Conservation (phyloP, 768 basidiomycete species). For the Auriscalpium vulgare region DNA sequence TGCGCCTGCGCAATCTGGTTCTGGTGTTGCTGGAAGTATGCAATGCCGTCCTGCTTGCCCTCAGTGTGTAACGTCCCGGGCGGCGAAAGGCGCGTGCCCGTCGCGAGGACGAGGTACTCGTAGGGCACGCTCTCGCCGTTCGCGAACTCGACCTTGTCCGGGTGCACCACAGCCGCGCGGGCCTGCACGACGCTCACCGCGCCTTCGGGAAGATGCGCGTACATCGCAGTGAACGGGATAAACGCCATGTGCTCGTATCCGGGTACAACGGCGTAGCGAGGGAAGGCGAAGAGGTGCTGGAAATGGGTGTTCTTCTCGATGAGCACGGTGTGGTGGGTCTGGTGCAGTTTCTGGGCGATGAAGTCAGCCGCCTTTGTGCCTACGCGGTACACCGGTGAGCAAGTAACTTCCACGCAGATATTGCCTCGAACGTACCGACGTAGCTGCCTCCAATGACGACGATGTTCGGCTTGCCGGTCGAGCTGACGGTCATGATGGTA, state of each 20-base stretch:
- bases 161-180: slow-evolving; percentile 14
- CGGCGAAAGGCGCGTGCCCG: slow-evolving; percentile 20
- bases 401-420: not conserved
- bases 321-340: slow-evolving; percentile 23
- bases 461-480: slow-evolving; percentile 19
- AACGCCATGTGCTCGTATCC: slow-evolving; percentile 23
- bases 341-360: slow-evolving; percentile 15
- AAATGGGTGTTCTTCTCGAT: slow-evolving; percentile 30
- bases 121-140: slow-evolving; percentile 21
- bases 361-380: slow-evolving; percentile 19
- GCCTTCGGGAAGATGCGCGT: slow-evolving; percentile 16
- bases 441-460: slow-evolving; percentile 29
- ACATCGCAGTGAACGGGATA: slow-evolving; percentile 25
- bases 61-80: slow-evolving; percentile 13
- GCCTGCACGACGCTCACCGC: slow-evolving; percentile 18
- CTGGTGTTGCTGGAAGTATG: slow-evolving; percentile 22
- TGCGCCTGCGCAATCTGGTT: slow-evolving; percentile 22
- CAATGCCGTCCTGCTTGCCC: slow-evolving; percentile 22
- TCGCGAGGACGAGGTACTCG: slow-evolving; percentile 29
- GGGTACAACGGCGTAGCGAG: slow-evolving; percentile 22
- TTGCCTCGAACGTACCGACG: slow-evolving; percentile 19
- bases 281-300: slow-evolving; percentile 28
- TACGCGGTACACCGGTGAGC: not conserved
- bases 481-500: not conserved
- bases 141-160: slow-evolving; percentile 16